A percentile compares a stretch with the other conserved stretches of the same genome.
Conservation (phyloP, 106 monocot species). For the Gastrodia elata region DNA sequence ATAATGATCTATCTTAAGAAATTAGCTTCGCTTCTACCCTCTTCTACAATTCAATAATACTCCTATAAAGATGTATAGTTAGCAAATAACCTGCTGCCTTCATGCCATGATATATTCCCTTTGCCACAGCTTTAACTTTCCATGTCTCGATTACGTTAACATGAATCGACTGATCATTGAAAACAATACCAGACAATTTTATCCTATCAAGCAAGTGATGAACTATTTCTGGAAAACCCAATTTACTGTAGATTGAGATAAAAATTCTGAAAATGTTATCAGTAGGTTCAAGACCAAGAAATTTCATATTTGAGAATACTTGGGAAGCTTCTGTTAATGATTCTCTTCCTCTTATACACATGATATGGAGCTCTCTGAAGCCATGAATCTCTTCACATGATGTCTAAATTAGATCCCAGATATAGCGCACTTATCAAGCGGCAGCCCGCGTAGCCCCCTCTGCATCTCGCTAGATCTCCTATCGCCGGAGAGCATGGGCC, state of each 20-base stretch:
- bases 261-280: slow-evolving; percentile 47
- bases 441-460: too few relatives aligned
- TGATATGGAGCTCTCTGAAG: too few relatives aligned
- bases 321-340: slow-evolving; percentile 65
- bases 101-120: slow-evolving; percentile 93
- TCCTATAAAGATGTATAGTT: slow-evolving; percentile 78
- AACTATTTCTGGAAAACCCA: slow-evolving; percentile 88
- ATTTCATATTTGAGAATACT: slow-evolving; percentile 75
- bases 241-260: slow-evolving; percentile 51
- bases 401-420: too few relatives aligned
- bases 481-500: too few relatives aligned
- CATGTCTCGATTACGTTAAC: slow-evolving; percentile 59
- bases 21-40: too few relatives aligned
- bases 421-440: too few relatives aligned
- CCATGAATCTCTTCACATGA: too few relatives aligned
- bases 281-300: slow-evolving; percentile 51
- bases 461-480: too few relatives aligned
- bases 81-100: slow-evolving; percentile 91
- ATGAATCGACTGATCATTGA: slow-evolving; percentile 39
- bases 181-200: slow-evolving; percentile 29
- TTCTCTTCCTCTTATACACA: too few relatives aligned
- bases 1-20: too few relatives aligned
- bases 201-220: slow-evolving; percentile 50
- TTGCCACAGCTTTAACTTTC: slow-evolving; percentile 71
- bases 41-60: slow-evolving; percentile 74